Percentiles rank a stretch among this genome's conserved stretches.
These are phyloP conservation scores for Metrosideros polymorpha DNA, from an alignment of 441 rosid species.

Conservation along the genomic window DNA sequence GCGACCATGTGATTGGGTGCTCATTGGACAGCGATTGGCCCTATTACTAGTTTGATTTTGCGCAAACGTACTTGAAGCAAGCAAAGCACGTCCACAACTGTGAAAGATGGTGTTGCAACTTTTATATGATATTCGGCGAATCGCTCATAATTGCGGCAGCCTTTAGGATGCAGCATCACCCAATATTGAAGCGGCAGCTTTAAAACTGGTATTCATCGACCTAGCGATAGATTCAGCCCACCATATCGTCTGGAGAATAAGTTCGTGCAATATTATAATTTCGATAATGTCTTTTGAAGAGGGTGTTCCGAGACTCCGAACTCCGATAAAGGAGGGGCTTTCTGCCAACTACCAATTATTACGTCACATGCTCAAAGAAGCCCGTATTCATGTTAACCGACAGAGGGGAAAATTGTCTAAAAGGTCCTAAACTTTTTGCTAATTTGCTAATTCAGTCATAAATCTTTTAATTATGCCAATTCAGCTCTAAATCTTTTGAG, in stretches of 20 bases:
- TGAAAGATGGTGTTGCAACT: neutral
- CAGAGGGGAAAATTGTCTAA: no score
- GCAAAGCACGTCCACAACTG: neutral
- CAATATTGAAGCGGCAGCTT: accelerated
- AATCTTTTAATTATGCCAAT: no score
- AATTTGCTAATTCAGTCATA: no score
- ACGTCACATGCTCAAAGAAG: no score
- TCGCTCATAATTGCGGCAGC: neutral
- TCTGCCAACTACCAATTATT: no score
- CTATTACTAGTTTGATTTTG: neutral
- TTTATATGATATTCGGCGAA: neutral
- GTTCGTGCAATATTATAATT: neutral
- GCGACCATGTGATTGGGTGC: neutral
- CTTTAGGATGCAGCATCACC: neutral
- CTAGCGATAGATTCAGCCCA: neutral
- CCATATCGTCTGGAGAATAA: neutral
- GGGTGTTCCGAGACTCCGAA: neutral
- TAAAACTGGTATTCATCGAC: neutral
- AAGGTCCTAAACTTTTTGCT: no score
- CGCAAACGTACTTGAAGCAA: neutral
- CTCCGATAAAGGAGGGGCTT: no score
- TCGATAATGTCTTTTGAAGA: neutral
- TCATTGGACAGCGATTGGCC: neutral
- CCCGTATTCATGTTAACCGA: no score
- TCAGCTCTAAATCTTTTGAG: no score